Conservation (phyloP, 164 flowering plant species). For the Vitis rupestris region DNA sequence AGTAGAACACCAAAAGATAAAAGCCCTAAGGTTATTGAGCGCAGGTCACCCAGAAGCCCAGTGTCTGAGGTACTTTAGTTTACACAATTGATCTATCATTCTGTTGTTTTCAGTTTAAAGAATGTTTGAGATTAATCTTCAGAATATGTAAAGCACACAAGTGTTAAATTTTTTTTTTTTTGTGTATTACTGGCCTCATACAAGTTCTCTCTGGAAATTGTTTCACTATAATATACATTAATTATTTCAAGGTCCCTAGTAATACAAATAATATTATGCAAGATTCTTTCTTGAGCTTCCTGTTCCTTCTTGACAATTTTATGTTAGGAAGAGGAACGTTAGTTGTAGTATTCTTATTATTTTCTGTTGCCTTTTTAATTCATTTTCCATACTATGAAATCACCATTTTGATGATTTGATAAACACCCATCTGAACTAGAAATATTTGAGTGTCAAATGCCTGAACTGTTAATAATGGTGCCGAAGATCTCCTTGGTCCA, state of each 20-base stretch:
- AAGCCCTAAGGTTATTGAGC: conserved; percentile 74
- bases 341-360: neutral
- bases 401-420: no score
- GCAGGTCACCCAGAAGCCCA: conserved; percentile 78
- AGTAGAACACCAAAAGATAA: conserved; percentile 41
- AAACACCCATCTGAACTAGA: neutral
- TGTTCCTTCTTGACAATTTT: neutral
- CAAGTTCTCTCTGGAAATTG: neutral
- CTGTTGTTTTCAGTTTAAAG: neutral
- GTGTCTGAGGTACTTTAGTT: conserved; percentile 55
- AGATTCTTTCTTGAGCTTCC: neutral
- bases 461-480: neutral
- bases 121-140: neutral
- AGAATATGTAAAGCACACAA: neutral
- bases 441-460: neutral
- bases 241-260: neutral
- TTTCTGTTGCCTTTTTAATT: neutral
- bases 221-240: neutral
- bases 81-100: neutral
- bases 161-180: neutral
- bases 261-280: neutral
- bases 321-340: neutral
- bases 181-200: neutral
- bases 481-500: neutral
- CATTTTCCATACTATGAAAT: neutral